Conservation (phyloP, 352 stramenopile genomes). For the Phytopythium kandeliae region DNA sequence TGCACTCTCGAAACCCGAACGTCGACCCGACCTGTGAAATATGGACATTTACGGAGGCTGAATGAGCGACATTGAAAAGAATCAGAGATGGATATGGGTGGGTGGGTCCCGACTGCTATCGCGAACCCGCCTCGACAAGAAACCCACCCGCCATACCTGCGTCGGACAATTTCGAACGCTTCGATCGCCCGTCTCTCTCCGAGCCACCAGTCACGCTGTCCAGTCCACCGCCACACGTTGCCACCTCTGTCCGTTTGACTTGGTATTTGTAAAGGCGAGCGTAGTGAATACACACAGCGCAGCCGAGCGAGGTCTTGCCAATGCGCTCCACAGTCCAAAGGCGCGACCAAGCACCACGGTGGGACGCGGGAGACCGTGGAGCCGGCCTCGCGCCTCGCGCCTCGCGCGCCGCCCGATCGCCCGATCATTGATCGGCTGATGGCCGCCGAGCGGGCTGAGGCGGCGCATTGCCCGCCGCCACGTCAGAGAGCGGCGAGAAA, state of each 20-base stretch:
- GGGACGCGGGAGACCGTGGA: no score
- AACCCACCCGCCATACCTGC: not conserved
- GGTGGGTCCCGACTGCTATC: no score
- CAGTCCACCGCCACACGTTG: slow-evolving; percentile 6
- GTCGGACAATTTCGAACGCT: slow-evolving; percentile 24
- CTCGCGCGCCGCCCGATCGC: no score
- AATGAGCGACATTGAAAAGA: not conserved
- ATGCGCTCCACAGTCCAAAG: not conserved
- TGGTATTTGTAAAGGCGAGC: slow-evolving; percentile 9
- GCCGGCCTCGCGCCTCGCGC: no score
- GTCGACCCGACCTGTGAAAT: not conserved
- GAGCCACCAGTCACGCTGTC: not conserved
- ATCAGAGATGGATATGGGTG: slow-evolving; percentile 3
- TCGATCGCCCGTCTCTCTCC: slow-evolving; percentile 5
- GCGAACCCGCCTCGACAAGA: no score
- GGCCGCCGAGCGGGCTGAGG: no score
- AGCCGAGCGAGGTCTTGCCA: no score
- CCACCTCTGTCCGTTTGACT: not conserved
- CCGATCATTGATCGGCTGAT: no score
- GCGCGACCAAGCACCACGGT: slow-evolving; percentile 6
- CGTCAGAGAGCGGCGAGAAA: slow-evolving; percentile 1
- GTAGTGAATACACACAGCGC: no score
- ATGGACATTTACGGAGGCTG: not conserved
- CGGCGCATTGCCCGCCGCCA: not conserved
- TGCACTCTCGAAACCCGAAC: not conserved